A percentile compares a stretch with the other conserved stretches of the same genome.
These are phyloP conservation scores for Mycena citricolor DNA, from an alignment of 1,284 basidiomycete genomes.

Conservation along the genomic window DNA sequence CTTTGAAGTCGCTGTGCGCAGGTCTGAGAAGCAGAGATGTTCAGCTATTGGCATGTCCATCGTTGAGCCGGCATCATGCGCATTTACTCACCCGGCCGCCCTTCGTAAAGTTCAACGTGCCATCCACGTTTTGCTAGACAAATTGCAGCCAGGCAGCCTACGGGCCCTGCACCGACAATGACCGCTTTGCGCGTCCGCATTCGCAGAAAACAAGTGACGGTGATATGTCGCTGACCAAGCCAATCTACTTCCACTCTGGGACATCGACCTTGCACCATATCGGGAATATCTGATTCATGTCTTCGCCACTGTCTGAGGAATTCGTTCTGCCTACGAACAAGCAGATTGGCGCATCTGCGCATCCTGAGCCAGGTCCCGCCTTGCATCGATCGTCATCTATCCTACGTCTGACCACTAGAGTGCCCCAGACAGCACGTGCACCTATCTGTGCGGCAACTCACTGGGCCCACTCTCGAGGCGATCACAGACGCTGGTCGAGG, in stretches of 20 bases:
- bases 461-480: slow-evolving; percentile 82
- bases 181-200: no score
- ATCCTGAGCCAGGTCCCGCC: slow-evolving; percentile 37
- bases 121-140: slow-evolving; percentile 87
- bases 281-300: no score
- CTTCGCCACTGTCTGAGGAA: slow-evolving; percentile 35
- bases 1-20: slow-evolving; percentile 66
- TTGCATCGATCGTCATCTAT: no score
- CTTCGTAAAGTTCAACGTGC: slow-evolving; percentile 86
- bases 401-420: no score
- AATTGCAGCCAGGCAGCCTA: slow-evolving; percentile 89
- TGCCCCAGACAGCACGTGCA: slow-evolving; percentile 56
- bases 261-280: no score
- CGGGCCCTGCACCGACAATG: slow-evolving; percentile 86
- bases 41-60: not conserved
- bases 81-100: slow-evolving; percentile 66
- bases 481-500: slow-evolving; percentile 70
- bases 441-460: slow-evolving; percentile 97
- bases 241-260: no score
- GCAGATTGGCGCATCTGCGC: slow-evolving; percentile 48
- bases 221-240: no score
- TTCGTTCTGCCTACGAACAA: slow-evolving; percentile 66
- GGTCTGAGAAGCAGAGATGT: slow-evolving; percentile 57
- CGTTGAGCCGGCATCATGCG: not conserved
- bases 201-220: no score